Percentiles rank a stretch among this genome's conserved stretches.
Conservation (phyloP, 208 protist genomes). For the Trypanosoma avium region DNA sequence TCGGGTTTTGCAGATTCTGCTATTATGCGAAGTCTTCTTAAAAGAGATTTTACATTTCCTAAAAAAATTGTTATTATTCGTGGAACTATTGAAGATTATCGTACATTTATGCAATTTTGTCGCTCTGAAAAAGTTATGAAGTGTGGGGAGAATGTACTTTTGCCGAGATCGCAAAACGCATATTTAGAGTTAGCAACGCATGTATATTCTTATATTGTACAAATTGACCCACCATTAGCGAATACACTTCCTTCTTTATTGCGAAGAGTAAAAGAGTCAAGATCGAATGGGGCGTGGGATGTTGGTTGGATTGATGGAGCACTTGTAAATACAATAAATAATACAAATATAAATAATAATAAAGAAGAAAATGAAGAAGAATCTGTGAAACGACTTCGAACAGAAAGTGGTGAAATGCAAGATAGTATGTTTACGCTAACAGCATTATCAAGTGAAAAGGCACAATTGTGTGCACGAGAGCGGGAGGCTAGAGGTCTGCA, state of each 20-base stretch:
- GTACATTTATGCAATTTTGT: conserved; percentile 64
- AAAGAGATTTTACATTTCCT: conserved; percentile 62
- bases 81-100: conserved; percentile 49
- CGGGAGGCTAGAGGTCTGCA: conserved; percentile 54
- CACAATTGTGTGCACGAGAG: conserved; percentile 59
- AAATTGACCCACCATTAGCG: conserved; percentile 62
- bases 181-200: conserved; percentile 77
- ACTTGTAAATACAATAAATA: conserved; percentile 37
- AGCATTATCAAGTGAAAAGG: conserved; percentile 39
- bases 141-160: conserved; percentile 73
- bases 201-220: conserved; percentile 81
- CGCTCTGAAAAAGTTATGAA: conserved; percentile 74
- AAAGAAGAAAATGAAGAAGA: conserved; percentile 27
- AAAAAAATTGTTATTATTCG: conserved; percentile 82
- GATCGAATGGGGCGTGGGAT: conserved; percentile 76
- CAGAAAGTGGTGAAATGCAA: conserved; percentile 26
- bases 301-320: conserved; percentile 84
- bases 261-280: conserved; percentile 57
- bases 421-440: conserved; percentile 40
- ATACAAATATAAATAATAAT: background rate
- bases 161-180: conserved; percentile 23
- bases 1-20: conserved; percentile 64
- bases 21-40: conserved; percentile 61
- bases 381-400: conserved; percentile 27
- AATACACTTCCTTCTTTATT: conserved; percentile 44